These are phyloP conservation scores for Passiflora organensis DNA, from an alignment of 345 rosid genomes.

Conservation along the genomic window DNA sequence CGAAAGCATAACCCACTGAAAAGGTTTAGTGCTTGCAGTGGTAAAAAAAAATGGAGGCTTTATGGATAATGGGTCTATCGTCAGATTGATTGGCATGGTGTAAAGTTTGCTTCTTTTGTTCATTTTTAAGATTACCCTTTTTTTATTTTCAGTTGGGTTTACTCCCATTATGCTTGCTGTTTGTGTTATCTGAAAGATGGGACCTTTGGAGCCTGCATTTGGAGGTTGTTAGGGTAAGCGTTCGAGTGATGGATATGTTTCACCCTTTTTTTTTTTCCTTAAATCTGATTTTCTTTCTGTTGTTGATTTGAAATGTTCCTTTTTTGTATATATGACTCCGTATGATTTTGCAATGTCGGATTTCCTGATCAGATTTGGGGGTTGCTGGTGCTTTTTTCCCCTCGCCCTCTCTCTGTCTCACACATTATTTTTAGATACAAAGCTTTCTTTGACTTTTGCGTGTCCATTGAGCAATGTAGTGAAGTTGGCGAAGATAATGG, in stretches of 20 bases:
- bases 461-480: constrained; percentile 24
- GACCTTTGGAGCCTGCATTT: constrained; percentile 14
- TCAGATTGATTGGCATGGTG: constrained; percentile 15
- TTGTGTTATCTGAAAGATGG: neutral
- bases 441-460: neutral
- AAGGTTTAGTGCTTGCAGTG: constrained; percentile 19
- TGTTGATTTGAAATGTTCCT: neutral
- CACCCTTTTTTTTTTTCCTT: neutral
- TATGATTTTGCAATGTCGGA: neutral
- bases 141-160: constrained; percentile 14
- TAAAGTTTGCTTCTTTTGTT: constrained; percentile 17
- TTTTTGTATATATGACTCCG: neutral
- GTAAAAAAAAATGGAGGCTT: constrained; percentile 6
- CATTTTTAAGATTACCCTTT: constrained; percentile 22
- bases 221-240: constrained; percentile 25
- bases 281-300: neutral
- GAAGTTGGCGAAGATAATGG: neutral
- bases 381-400: too few species aligned
- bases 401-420: neutral
- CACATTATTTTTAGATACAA: neutral
- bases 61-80: constrained; percentile 3
- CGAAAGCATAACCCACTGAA: neutral
- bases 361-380: constrained; percentile 1
- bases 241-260: neutral
- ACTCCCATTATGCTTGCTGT: constrained; percentile 17